Percentiles rank a stretch among this genome's conserved stretches.
These are phyloP conservation scores for Leptographium wingfieldii DNA, from an alignment of 2,329 filamentous ascomycete species.

Conservation along the genomic window DNA sequence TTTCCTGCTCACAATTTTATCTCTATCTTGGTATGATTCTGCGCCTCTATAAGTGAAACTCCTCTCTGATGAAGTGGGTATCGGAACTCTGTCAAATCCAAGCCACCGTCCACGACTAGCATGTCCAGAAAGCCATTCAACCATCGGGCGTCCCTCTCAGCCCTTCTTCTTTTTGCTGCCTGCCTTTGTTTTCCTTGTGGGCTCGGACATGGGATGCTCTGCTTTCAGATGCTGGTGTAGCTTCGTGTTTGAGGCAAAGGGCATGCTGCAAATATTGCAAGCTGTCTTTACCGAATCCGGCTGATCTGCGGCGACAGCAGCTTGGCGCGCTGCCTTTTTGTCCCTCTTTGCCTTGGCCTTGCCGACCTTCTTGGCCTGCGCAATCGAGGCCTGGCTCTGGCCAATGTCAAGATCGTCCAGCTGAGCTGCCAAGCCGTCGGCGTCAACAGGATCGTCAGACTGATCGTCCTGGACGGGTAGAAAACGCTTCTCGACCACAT, in stretches of 20 bases:
- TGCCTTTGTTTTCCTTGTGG: background rate
- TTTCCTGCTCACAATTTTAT: background rate
- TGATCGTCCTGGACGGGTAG: background rate
- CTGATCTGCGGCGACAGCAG: slow-evolving; percentile 3
- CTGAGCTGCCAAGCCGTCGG: slow-evolving; percentile 85
- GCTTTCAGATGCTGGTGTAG: slow-evolving; percentile 11
- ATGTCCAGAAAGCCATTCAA: background rate
- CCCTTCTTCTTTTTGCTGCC: slow-evolving; percentile 7
- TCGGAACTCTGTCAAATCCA: background rate
- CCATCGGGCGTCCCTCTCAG: background rate
- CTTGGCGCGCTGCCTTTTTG: slow-evolving; percentile 10
- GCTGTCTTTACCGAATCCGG: background rate
- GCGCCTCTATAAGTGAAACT: background rate
- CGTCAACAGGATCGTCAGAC: slow-evolving; percentile 36
- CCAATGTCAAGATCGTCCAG: slow-evolving; percentile 67
- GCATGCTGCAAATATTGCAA: slow-evolving; percentile 9
- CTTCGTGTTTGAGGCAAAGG: slow-evolving; percentile 12
- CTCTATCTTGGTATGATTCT: background rate
- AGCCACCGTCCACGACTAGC: background rate
- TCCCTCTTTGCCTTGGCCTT: slow-evolving; percentile 14
- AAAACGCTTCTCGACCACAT: slow-evolving; percentile 29
- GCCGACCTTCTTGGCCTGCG: slow-evolving; percentile 34
- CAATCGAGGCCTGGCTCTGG: slow-evolving; percentile 50
- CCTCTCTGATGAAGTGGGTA: background rate
- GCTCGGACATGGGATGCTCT: slow-evolving; percentile 2